Evolutionary conservation across 345 rosid genomes (phyloP), one percentile per base, ranked within the genome.

Genomic region (Salix viminalis): DNA sequence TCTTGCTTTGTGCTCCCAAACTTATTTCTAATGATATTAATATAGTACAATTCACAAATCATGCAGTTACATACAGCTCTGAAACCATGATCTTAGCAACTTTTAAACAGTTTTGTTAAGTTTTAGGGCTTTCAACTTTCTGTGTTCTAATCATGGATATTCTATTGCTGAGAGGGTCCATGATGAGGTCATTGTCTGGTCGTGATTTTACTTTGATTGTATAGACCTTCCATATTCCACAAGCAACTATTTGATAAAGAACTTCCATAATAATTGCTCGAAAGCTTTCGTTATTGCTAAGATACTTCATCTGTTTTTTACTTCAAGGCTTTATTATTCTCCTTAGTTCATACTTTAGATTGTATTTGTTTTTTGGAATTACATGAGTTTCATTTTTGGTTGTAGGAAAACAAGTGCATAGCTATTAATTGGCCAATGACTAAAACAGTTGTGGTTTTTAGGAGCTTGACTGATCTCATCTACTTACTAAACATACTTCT

Each of bases 401-500:
- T 87, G 88, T 89, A 93, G 99, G 75, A 69, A 2, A 1, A 83
- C 11, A 87, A 81, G 70, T 91, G 97, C 82, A 85, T 91, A 71
- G 83, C 74, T 42, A 83, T 91, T 32, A 80, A 89, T 60, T 70
- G 80, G 90, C 70, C 84, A 4, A 54, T 83, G 87, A 76, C 97
- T 32, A 83, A 56, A 37, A 15, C 80, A 34, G 65, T 93, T 66
- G 89, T 90, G 74, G 74, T 69, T 73, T 72, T 90, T 15, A 86
- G 97, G 79, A 89, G 85, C 82, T 0, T 89, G 69, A 90, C 90
- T 5, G 99, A 95, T 85, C 58, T 88, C 78, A 76, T 93, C 15
- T 93, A 86, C 89, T 70, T 89, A 15, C 68, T 90, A 41, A 84
- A 93, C 88, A 90, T 95, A 65, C 84, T 93, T 79, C 93, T 95